These are phyloP conservation scores for Aspergillus coremiiformis DNA, from an alignment of 495 filamentous ascomycete genomes.

Conservation along the genomic window DNA sequence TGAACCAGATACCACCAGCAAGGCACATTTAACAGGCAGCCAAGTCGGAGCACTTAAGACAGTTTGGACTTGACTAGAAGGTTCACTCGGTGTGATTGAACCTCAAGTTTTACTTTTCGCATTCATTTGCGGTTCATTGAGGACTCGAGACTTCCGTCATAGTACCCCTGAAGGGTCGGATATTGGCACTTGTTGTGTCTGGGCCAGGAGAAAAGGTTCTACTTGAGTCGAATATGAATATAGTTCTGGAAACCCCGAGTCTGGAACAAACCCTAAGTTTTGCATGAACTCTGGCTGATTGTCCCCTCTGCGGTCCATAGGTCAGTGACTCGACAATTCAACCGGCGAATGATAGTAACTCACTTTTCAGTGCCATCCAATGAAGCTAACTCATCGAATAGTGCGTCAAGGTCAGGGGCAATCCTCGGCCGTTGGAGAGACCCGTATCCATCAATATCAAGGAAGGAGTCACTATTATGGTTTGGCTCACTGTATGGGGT, in stretches of 20 bases:
- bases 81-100: neutral
- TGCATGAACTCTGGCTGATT: conserved; percentile 41
- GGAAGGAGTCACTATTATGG: conserved; percentile 22
- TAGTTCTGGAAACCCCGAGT: conserved; percentile 29
- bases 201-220: conserved; percentile 33
- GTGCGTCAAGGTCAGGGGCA: conserved; percentile 36
- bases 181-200: conserved; percentile 25
- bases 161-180: conserved; percentile 13
- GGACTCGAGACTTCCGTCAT: conserved; percentile 21
- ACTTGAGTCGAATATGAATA: conserved; percentile 33
- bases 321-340: neutral
- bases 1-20: neutral
- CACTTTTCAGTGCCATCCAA: conserved; percentile 38
- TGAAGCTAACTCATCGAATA: conserved; percentile 39
- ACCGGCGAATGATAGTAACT: neutral
- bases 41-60: neutral
- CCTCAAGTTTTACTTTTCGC: conserved; percentile 15
- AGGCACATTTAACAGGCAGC: neutral
- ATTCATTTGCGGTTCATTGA: conserved; percentile 8
- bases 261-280: conserved; percentile 35
- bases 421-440: conserved; percentile 30
- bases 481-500: conserved; percentile 26
- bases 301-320: conserved; percentile 19
- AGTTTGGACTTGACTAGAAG: neutral
- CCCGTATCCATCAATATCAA: conserved; percentile 30